phyloP scores from a whole-genome alignment of 2,329 filamentous ascomycete species.

The Talaromyces marneffei region DNA sequence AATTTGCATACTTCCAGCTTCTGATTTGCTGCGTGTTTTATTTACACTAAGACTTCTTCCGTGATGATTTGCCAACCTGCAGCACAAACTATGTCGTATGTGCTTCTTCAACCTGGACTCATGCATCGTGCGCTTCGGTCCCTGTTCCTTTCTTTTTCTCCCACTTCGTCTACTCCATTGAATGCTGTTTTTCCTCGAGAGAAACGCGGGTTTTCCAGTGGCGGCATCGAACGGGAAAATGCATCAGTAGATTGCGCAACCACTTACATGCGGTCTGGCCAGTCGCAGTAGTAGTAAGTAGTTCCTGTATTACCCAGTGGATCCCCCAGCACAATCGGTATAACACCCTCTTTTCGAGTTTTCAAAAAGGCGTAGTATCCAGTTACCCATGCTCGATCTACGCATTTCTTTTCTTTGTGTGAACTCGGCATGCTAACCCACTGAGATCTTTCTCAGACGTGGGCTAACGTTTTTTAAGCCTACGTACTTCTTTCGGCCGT shows the following conservation, averaged over 20 bases:
- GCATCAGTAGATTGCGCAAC: neutral
- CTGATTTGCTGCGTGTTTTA: slow-evolving; percentile 7
- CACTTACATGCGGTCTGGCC: slow-evolving; percentile 1
- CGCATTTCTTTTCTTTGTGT: neutral
- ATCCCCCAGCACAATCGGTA: neutral
- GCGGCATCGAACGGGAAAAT: neutral
- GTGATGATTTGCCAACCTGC: slow-evolving; percentile 2
- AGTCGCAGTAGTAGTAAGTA: neutral
- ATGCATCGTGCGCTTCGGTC: slow-evolving; percentile 2
- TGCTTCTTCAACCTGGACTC: neutral
- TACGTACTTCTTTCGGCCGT: neutral
- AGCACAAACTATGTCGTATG: neutral
- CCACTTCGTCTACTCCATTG: neutral
- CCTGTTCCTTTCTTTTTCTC: slow-evolving; percentile 1
- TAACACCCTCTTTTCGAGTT: neutral
- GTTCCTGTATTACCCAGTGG: neutral
- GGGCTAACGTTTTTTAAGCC: neutral
- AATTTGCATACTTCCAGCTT: neutral
- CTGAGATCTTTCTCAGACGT: neutral
- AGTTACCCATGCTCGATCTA: neutral
- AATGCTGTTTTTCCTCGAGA: neutral
- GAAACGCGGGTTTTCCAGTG: neutral
- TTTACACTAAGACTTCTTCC: neutral
- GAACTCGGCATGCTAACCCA: neutral
- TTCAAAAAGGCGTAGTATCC: slow-evolving; percentile 1